These are phyloP conservation scores for Naegleria lovaniensis DNA, from an alignment of 208 protist genomes.

Conservation along the genomic window DNA sequence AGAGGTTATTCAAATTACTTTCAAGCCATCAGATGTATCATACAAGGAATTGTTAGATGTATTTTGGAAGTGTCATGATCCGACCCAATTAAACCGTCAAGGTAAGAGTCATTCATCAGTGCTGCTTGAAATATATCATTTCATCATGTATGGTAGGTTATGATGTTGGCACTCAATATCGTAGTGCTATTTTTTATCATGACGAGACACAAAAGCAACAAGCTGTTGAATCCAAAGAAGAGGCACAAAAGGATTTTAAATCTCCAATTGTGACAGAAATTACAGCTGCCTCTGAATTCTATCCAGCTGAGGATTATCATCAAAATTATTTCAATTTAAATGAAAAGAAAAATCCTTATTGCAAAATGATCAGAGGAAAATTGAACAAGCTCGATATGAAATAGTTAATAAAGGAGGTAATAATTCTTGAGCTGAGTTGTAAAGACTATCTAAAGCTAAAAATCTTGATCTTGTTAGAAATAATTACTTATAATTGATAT, in stretches of 20 bases:
- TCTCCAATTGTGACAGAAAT: constrained; percentile 60
- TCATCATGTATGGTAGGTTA: not conserved
- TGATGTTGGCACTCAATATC: not conserved
- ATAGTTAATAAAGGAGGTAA: not conserved
- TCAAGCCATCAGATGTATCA: constrained; percentile 64
- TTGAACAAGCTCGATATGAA: not conserved
- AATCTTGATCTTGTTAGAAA: not conserved
- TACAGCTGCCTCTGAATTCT: constrained; percentile 60
- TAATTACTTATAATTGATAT: not conserved
- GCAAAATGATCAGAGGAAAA: not conserved
- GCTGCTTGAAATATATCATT: not conserved
- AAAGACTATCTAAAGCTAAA: no score
- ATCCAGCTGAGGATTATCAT: constrained; percentile 72
- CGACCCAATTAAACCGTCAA: constrained; percentile 80
- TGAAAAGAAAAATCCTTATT: not conserved
- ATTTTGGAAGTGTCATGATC: constrained; percentile 90
- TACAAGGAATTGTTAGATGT: constrained; percentile 74
- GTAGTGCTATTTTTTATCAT: constrained; percentile 81
- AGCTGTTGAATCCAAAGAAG: constrained; percentile 43
- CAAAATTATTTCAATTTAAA: constrained; percentile 65
- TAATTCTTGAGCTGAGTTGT: no score
- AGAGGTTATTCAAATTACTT: constrained; percentile 81
- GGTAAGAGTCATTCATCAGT: not conserved
- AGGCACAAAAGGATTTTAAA: constrained; percentile 46
- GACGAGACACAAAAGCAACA: constrained; percentile 66